Evolutionary conservation across 257 asterid species (phyloP).

Genomic region (Avicennia marina): DNA sequence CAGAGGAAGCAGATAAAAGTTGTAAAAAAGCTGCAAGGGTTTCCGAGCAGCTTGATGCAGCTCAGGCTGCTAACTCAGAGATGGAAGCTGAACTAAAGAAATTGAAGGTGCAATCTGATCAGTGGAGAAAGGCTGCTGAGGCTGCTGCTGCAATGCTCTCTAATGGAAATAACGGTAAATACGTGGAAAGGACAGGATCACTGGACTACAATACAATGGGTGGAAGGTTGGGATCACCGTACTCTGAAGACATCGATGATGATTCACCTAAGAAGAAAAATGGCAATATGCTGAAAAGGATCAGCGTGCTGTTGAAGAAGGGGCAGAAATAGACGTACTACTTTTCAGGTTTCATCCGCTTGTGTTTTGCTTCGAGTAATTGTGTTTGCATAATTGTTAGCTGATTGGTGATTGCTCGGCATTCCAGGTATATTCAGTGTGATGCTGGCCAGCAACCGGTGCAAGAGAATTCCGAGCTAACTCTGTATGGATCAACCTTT

Average conservation of each 20-base stretch:
- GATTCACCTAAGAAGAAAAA: slow-evolving; percentile 77
- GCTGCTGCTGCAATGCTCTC: slow-evolving; percentile 87
- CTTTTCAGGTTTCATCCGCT: slow-evolving; percentile 16
- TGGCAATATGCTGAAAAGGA: slow-evolving; percentile 78
- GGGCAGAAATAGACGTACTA: slow-evolving; percentile 47
- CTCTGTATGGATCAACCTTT: too few species aligned
- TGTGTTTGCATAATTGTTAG: background rate
- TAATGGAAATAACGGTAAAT: slow-evolving; percentile 49
- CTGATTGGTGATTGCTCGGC: too few species aligned
- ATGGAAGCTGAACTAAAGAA: slow-evolving; percentile 78
- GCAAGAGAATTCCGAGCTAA: too few species aligned
- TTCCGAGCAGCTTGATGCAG: slow-evolving; percentile 68
- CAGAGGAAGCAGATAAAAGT: slow-evolving; percentile 71
- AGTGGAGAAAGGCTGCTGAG: slow-evolving; percentile 98
- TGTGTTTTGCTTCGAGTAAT: background rate
- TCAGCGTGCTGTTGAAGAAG: slow-evolving; percentile 74
- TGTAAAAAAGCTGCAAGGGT: slow-evolving; percentile 43
- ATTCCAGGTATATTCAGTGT: too few species aligned
- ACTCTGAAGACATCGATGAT: slow-evolving; percentile 60
- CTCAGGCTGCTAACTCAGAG: slow-evolving; percentile 60
- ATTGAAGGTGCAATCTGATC: slow-evolving; percentile 85
- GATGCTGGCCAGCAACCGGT: too few species aligned
- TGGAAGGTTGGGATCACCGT: slow-evolving; percentile 54
- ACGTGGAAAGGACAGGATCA: slow-evolving; percentile 53
- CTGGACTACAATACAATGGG: slow-evolving; percentile 59